A percentile compares a stretch with the other conserved stretches of the same genome.
These are phyloP conservation scores for Picochlorum costavermella DNA, from an alignment of 139 green algal species.

Conservation along the genomic window DNA sequence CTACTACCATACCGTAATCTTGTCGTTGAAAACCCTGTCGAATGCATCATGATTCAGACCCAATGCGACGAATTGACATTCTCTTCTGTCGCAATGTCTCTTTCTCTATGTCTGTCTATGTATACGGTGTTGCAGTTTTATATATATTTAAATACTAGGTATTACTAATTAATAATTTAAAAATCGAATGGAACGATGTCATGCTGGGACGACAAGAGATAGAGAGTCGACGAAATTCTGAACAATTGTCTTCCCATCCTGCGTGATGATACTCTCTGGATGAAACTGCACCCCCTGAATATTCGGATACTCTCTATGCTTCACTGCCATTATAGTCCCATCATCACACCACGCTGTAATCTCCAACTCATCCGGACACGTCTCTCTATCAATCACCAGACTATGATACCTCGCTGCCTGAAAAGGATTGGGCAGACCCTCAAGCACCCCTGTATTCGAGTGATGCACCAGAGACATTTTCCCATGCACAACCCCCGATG, in stretches of 20 bases:
- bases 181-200: too few species aligned
- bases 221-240: conserved; percentile 66
- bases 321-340: conserved; percentile 92
- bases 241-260: conserved; percentile 78
- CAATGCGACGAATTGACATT: too few species aligned
- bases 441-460: conserved; percentile 65
- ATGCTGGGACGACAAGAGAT: too few species aligned
- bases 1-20: too few species aligned
- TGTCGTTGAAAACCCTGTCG: too few species aligned
- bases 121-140: too few species aligned
- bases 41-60: too few species aligned
- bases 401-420: conserved; percentile 80
- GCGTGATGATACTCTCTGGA: conserved; percentile 91
- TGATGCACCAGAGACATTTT: conserved; percentile 90
- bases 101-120: too few species aligned
- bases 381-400: conserved; percentile 87
- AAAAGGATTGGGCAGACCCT: conserved; percentile 71
- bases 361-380: conserved; percentile 83
- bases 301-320: conserved; percentile 68
- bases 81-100: too few species aligned
- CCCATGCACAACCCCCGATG: conserved; percentile 92
- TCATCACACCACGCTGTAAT: conserved; percentile 96
- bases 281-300: conserved; percentile 97
- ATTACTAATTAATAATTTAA: too few species aligned
- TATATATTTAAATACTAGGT: too few species aligned